Evolutionary conservation across 2,329 filamentous ascomycete species (phyloP), one percentile per base, ranked within the genome.

Genomic region (Aspergillus sp.): DNA sequence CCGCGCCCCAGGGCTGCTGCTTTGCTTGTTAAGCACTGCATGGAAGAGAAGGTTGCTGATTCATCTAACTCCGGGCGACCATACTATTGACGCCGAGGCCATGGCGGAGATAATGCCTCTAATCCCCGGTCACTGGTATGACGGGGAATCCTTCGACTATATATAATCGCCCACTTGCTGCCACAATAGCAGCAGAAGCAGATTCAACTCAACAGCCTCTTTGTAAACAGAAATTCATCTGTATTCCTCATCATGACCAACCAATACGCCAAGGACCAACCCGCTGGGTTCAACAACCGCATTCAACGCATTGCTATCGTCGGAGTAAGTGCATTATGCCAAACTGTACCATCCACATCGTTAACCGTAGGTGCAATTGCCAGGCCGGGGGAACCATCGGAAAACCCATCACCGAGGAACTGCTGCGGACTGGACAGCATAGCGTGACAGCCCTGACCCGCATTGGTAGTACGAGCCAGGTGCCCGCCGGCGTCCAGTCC

Each of bases 401-500:
- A 5, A 68, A 63, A 36, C 64, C 65, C 52, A 69, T 76, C 45
- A 65, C 70, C n/a, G 45, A 69, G 3, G 68, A 68, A 15, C 78
- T 86, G 0, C 65, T 85, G 8, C 69, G 76, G 10, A 77, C 75
- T 1, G 80, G 81, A 30, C 82, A 80, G 52, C 82, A 85, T 63
- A 76, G 69, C 28, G 72, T 86, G 38, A 85, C 82, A 0, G 83
- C 80, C 25, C 70, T 85, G 25, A 81, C 80, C 6, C 82, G 84
- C 8, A 25, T 36, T 5, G 43, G 13, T 49, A 62, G 59, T 28
- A 25, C 41, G 10, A 59, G 2, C 43, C 28, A 2, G 4, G 21
- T 61, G 3, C 62, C 56, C 19, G 7, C 15, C 2, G 59, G 53
- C 7, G 38, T 63, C 23, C 52, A 36, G 5, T 7, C 57, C 12